Evolutionary conservation across 129 eudicot genomes (phyloP), one percentile per base, ranked within the genome.

Genomic region (Lactuca sativa): DNA sequence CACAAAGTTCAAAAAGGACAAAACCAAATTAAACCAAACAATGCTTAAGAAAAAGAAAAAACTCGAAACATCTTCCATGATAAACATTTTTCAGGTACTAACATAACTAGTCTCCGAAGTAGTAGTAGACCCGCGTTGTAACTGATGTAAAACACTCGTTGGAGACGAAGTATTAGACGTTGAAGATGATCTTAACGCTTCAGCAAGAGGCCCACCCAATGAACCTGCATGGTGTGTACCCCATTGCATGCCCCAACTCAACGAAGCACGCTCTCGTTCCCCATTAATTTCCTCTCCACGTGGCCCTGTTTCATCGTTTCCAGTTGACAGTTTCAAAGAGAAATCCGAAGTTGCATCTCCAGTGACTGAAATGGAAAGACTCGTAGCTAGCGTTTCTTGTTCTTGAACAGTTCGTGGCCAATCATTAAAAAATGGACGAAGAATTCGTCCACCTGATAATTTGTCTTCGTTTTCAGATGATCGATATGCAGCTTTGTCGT

Each of bases 191-290:
- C 98, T 84, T 75, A 92, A 59, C 2, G 95, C 98, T 77, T 92
- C 98, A 31, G 96, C 98, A 31, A 92, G 86, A 2, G 98, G 98
- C 10, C 98, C 98, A 4, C 96, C 97, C 93, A 88, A 80, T 4
- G 92, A 72, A 7, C 80, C 86, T 21, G 76, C 90, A 4, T 67
- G 83, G 62, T 75, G 76, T 4, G 82, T 61, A 34, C 90, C 91
- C 90, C 96, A 84, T 33, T 80, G 18, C 56, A 65, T 70, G 0
- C 85, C 86, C 95, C 95, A 90, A 37, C 67, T 81, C 34, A 72
- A 34, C 0, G 71, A 84, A 10, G 33, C 74, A 7, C 85, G 82
- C 17, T 78, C 89, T 60, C 77, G 49, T 56, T 54, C 83, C 7
- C 58, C 76, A 12, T 64, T 64, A 1, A 21, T 51, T 3, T 66